These are phyloP conservation scores for Psilocybe azurescens DNA, from an alignment of 768 basidiomycete genomes.

Conservation along the genomic window DNA sequence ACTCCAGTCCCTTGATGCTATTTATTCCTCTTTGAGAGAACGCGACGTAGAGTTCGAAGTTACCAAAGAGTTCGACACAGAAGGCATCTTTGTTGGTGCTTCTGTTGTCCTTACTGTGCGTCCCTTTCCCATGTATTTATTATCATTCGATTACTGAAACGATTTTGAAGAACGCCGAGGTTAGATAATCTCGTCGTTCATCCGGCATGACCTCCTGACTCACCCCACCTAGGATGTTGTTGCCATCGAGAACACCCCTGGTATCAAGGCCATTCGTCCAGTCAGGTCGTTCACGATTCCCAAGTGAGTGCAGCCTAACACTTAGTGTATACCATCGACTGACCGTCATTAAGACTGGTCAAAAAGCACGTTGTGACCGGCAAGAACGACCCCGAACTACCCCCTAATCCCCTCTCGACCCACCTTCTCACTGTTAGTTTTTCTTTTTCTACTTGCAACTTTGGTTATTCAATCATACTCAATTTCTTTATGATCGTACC, in stretches of 20 bases:
- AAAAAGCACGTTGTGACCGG: constrained; percentile 42
- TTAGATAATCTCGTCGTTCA: constrained; percentile 1
- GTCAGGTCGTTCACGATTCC: constrained; percentile 47
- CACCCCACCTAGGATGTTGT: constrained; percentile 44
- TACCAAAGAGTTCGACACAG: constrained; percentile 55
- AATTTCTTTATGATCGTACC: neutral
- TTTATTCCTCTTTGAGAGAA: constrained; percentile 50
- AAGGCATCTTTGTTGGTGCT: constrained; percentile 66
- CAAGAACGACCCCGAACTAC: constrained; percentile 41
- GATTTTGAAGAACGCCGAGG: constrained; percentile 23
- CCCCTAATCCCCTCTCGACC: constrained; percentile 49
- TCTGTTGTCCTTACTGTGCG: constrained; percentile 51
- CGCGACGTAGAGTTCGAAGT: constrained; percentile 49
- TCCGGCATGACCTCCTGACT: neutral
- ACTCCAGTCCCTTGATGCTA: constrained; percentile 47
- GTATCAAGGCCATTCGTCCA: constrained; percentile 60
- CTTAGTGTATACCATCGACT: no score
- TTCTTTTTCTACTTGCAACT: neutral
- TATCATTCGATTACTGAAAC: neutral
- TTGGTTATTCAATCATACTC: neutral
- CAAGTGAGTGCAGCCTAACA: constrained; percentile 1
- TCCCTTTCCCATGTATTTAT: neutral
- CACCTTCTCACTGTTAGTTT: constrained; percentile 54
- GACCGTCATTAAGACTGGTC: constrained; percentile 27
- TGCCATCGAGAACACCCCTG: constrained; percentile 47